These are phyloP conservation scores for Colletotrichum sp. DNA, from an alignment of 2,329 filamentous ascomycete genomes.

Conservation along the genomic window DNA sequence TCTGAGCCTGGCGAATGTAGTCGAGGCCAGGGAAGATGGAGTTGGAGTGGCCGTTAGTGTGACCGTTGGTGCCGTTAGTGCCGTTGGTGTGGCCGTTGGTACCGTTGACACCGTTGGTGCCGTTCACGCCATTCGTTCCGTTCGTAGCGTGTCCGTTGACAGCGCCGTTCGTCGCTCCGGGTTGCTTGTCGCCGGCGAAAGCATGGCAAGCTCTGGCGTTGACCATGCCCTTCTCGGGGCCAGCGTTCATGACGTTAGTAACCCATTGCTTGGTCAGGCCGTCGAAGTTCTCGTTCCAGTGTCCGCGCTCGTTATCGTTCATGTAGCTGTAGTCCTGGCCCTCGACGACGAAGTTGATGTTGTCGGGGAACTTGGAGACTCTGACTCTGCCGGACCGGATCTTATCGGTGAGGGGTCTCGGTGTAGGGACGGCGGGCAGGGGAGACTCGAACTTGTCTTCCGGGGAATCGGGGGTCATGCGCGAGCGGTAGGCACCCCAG, in stretches of 20 bases:
- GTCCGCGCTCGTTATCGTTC: slow-evolving; percentile 5
- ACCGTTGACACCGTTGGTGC: not conserved
- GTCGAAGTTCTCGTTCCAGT: slow-evolving; percentile 19
- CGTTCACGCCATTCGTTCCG: not conserved
- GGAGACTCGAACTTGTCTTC: slow-evolving; percentile 15
- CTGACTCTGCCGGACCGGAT: slow-evolving; percentile 6
- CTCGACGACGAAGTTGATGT: slow-evolving; percentile 17
- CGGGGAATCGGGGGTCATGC: slow-evolving; percentile 3
- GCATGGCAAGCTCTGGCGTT: slow-evolving; percentile 5
- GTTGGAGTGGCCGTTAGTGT: not conserved
- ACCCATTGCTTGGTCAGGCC: slow-evolving; percentile 17
- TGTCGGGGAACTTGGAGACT: slow-evolving; percentile 13
- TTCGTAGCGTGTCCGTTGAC: not conserved
- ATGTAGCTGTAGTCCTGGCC: slow-evolving; percentile 18
- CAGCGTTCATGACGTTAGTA: slow-evolving; percentile 5
- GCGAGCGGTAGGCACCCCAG: slow-evolving; percentile 19
- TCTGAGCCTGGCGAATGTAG: slow-evolving; percentile 13
- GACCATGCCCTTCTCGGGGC: slow-evolving; percentile 6
- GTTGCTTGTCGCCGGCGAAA: slow-evolving; percentile 15
- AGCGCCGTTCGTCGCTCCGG: slow-evolving; percentile 4
- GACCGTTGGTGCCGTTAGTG: not conserved
- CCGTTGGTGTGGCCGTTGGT: not conserved
- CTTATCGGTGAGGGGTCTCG: not conserved
- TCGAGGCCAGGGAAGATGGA: slow-evolving; percentile 14
- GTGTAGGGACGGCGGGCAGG: not conserved